These are phyloP conservation scores for Serendipita sp. DNA, from an alignment of 768 basidiomycete species.

Conservation along the genomic window DNA sequence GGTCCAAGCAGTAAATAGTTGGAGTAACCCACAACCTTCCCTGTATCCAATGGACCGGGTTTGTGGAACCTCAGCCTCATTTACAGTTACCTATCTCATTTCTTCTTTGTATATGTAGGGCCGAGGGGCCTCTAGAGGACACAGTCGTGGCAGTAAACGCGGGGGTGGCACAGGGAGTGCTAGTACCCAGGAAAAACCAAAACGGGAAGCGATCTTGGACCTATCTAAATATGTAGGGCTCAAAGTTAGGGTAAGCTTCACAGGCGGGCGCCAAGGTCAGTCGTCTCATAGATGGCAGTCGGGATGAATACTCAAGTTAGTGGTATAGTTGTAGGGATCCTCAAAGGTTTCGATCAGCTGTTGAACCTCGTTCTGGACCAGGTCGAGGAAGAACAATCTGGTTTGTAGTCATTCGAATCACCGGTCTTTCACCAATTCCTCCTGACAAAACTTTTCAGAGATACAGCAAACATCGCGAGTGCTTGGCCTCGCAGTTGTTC, in stretches of 20 bases:
- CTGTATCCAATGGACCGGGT: background rate
- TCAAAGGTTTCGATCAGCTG: slow-evolving; percentile 94
- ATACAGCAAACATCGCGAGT: slow-evolving; percentile 45
- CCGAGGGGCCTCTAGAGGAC: slow-evolving; percentile 28
- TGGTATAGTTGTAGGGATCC: slow-evolving; percentile 60
- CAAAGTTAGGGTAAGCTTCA: slow-evolving; percentile 88
- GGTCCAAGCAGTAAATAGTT: background rate
- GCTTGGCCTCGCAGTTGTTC: slow-evolving; percentile 75
- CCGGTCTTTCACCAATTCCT: slow-evolving; percentile 3
- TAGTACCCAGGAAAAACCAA: slow-evolving; percentile 53
- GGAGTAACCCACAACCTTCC: background rate
- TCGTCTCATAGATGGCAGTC: slow-evolving; percentile 6
- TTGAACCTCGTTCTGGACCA: slow-evolving; percentile 96
- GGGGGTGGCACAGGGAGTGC: slow-evolving; percentile 35
- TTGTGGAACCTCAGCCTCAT: background rate
- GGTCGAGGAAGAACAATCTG: slow-evolving; percentile 67
- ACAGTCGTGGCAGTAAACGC: slow-evolving; percentile 22
- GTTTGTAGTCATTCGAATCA: slow-evolving; percentile 24
- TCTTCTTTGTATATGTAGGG: slow-evolving; percentile 15
- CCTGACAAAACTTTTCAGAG: slow-evolving; percentile 25
- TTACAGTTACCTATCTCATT: slow-evolving; percentile 19
- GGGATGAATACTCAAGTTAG: background rate
- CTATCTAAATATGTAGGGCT: slow-evolving; percentile 88
- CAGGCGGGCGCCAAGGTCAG: slow-evolving; percentile 89
- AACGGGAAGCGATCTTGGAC: slow-evolving; percentile 88